phyloP scores from a whole-genome alignment of 257 asterid genomes.

The Oldenlandia corymbosa region DNA sequence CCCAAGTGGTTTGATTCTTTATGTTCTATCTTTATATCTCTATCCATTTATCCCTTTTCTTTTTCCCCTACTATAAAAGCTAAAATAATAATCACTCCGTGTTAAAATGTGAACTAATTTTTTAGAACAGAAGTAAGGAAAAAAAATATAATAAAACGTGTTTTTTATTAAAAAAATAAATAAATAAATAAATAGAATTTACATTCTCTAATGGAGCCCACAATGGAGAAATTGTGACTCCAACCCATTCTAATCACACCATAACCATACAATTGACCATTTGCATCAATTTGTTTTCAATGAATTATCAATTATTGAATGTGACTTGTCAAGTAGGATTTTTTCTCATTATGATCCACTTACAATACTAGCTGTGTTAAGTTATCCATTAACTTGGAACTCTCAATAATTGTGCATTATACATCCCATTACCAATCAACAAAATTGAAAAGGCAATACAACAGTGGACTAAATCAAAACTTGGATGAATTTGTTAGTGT shows the following conservation, averaged over 20 bases:
- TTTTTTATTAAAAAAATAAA: slow-evolving; percentile 7
- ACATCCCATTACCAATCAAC: neutral
- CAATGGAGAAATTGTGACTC: slow-evolving; percentile 27
- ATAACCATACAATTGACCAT: slow-evolving; percentile 35
- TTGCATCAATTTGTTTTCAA: slow-evolving; percentile 25
- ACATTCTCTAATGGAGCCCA: slow-evolving; percentile 32
- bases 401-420: slow-evolving; percentile 4
- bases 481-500: neutral
- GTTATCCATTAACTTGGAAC: slow-evolving; percentile 12
- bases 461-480: neutral
- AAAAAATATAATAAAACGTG: neutral
- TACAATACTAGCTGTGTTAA: too few species aligned
- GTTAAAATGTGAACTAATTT: too few species aligned
- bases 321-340: slow-evolving; percentile 29
- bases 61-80: neutral
- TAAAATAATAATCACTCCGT: too few species aligned
- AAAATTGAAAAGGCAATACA: neutral
- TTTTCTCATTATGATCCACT: neutral
- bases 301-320: slow-evolving; percentile 31
- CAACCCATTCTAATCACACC: slow-evolving; percentile 18
- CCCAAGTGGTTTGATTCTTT: slow-evolving; percentile 28
- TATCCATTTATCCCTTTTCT: too few species aligned
- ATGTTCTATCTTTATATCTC: slow-evolving; percentile 6
- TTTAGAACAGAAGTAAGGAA: neutral
- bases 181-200: slow-evolving; percentile 6